phyloP scores from a whole-genome alignment of 1,139 yeast genomes.

The Taphrina betulina region DNA sequence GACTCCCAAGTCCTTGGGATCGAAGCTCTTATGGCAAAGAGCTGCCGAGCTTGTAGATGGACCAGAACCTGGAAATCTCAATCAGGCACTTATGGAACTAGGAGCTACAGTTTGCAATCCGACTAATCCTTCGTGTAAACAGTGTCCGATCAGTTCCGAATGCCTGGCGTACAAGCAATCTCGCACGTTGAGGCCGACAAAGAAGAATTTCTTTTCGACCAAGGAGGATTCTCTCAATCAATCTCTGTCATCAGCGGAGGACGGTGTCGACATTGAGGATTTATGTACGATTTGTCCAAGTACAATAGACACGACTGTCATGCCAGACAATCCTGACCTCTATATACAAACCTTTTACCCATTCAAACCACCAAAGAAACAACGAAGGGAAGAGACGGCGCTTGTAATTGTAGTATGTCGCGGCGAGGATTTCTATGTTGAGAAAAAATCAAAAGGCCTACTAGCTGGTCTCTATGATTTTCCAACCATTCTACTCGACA shows the following conservation, averaged over 20 bases:
- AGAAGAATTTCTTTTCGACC: constrained; percentile 7
- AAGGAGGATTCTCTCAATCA: background rate
- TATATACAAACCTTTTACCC: constrained; percentile 32
- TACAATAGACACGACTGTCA: constrained; percentile 8
- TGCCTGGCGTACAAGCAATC: constrained; percentile 31
- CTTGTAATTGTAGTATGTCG: constrained; percentile 15
- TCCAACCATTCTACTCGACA: constrained; percentile 26
- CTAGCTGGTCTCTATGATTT: constrained; percentile 36
- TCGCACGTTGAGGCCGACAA: constrained; percentile 1
- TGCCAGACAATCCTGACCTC: constrained; percentile 9
- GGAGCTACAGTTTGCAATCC: constrained; percentile 35
- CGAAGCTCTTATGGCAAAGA: constrained; percentile 32
- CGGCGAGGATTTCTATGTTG: constrained; percentile 17
- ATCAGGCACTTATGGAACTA: constrained; percentile 36
- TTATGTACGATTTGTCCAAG: constrained; percentile 13
- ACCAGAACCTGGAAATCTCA: constrained; percentile 29
- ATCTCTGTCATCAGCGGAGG: too few species aligned
- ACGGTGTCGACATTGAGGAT: constrained; percentile 26
- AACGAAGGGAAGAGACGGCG: constrained; percentile 25
- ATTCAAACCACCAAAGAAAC: constrained; percentile 27
- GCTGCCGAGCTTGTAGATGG: constrained; percentile 32
- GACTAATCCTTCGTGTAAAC: constrained; percentile 21
- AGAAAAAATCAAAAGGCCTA: constrained; percentile 34
- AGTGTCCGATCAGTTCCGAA: constrained; percentile 24
- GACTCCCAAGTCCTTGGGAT: constrained; percentile 29